Evolutionary conservation across 140 eudicot species (phyloP).

Genomic region (Bidens hawaiensis): DNA sequence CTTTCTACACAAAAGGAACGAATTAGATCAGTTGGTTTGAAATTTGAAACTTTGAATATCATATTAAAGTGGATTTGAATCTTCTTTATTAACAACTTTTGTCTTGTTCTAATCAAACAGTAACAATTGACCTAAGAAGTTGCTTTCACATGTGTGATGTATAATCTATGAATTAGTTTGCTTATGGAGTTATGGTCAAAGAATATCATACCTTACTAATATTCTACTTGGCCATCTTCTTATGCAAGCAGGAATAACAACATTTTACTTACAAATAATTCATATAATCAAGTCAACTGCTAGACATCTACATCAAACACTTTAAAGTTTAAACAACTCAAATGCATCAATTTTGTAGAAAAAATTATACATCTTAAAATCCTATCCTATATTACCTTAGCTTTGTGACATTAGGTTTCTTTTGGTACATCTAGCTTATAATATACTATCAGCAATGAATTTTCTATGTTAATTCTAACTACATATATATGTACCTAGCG

Average conservation of each 20-base stretch:
- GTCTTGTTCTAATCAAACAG: constrained; percentile 10
- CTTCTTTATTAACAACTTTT: constrained; percentile 1
- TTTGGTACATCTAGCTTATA: not conserved
- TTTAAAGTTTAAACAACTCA: not conserved
- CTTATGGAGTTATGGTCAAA: not conserved
- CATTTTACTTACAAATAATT: not conserved
- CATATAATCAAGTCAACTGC: not conserved
- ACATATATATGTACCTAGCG: too few species aligned
- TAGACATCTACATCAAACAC: not conserved
- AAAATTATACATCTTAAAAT: not conserved
- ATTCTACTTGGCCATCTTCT: not conserved
- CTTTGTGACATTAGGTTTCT: not conserved
- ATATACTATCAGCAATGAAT: not conserved
- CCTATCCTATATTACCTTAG: not conserved
- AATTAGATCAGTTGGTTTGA: constrained; percentile 4
- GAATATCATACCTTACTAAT: too few species aligned
- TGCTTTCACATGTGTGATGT: not conserved
- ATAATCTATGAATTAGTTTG: not conserved
- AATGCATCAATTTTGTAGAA: not conserved
- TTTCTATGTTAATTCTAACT: too few species aligned
- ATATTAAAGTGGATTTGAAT: not conserved
- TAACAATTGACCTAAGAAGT: constrained; percentile 1
- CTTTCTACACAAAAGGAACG: not conserved
- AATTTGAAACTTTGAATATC: too few species aligned
- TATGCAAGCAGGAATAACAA: not conserved